These are phyloP conservation scores for Helicocarpus griseus DNA, from an alignment of 2,329 filamentous ascomycete genomes.

Conservation along the genomic window DNA sequence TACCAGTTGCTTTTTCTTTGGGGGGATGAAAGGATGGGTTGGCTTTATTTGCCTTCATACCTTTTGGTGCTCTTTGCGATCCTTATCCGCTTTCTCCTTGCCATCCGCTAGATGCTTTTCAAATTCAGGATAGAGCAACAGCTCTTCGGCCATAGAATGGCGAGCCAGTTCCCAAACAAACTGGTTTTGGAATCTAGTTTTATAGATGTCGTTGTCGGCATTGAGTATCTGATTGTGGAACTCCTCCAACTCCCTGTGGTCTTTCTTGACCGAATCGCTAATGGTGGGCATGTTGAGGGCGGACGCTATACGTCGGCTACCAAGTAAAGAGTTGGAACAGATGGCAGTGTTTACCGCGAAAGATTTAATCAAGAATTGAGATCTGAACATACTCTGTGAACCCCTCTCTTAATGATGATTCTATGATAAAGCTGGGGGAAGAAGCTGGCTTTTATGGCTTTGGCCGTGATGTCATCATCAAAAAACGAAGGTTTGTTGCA, in stretches of 20 bases:
- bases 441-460: background rate
- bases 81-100: constrained; percentile 32
- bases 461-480: constrained; percentile 1
- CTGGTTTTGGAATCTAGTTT: constrained; percentile 39
- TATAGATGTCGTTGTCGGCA: constrained; percentile 31
- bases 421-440: background rate
- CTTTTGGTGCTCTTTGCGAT: constrained; percentile 7
- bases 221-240: constrained; percentile 37
- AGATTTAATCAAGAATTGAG: background rate
- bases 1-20: background rate
- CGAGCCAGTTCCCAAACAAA: constrained; percentile 45
- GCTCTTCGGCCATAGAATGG: constrained; percentile 42
- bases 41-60: constrained; percentile 15
- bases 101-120: constrained; percentile 40
- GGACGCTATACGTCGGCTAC: background rate
- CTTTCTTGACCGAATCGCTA: constrained; percentile 30
- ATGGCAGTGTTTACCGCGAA: background rate
- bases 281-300: constrained; percentile 13
- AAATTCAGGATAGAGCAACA: constrained; percentile 46
- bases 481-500: background rate
- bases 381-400: no score
- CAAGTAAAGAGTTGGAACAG: background rate
- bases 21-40: background rate
- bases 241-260: constrained; percentile 33
- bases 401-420: background rate